Base-by-base conservation (phyloP, 306 rosid species). In the Dalbergia cochinchinensis region DNA sequence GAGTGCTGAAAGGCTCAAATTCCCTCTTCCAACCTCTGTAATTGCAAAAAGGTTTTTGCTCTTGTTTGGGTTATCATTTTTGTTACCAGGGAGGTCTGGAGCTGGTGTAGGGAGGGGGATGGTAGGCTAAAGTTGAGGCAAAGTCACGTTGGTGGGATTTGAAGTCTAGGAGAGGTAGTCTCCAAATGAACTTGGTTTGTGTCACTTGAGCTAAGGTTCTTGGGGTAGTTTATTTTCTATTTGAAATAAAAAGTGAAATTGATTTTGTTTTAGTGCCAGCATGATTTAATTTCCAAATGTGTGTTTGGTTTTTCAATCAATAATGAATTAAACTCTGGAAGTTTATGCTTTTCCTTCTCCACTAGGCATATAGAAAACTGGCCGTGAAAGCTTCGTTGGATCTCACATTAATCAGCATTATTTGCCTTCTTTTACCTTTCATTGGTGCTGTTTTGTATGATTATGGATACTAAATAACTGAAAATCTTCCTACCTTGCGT, bases 401-500 rank as follows among this genome's bases (percentile, higher is more conserved):
- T 62, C 48, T 60, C 42, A 15, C 55, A 14, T 68, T 70, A 48
- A 60, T 51, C 64, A 64, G 54, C 65, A 26, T 69, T 67, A 15
- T 39, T 45, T 77, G 34, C 34, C 62, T 61, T 39, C 61, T 45
- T 71, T 72, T 57, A 71, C 75, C 58, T 65, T 57, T 47, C 55
- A 45, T 50, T 37, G 54, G 34, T 65, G 45, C 45, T 65, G 67
- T 80, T 84, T 69, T 73, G 44, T 69, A 51, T 44, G 71, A 50
- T 54, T 11, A 19, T 71, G 71, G 74, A 48, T 74, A 71, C 48
- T 81, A 63, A 77, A 41, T 74, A 75, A 64, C 81, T 73, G 58
- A 83, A 64, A 48, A 71, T 65, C 60, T 50, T 68, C 33, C 16
- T 72, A 57, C 57, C 67, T 60, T 20, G 35, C 61, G 33, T 10